These are phyloP conservation scores for Stemphylium vesicarium DNA, from an alignment of 2,329 filamentous ascomycete species.

Conservation along the genomic window DNA sequence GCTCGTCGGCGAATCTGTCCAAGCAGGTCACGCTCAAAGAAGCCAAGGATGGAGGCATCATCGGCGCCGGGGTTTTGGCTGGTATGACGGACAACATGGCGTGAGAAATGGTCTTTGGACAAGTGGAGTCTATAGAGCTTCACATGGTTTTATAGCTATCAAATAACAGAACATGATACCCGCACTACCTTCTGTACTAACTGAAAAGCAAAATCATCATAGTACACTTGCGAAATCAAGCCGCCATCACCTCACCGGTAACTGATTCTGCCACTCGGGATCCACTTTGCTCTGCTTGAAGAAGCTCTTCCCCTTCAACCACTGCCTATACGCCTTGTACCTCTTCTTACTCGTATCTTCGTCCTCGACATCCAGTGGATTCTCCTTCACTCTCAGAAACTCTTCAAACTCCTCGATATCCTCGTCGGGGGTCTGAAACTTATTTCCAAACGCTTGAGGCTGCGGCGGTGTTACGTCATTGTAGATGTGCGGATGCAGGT, in stretches of 20 bases:
- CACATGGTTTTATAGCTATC: background rate
- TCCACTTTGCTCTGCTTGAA: slow-evolving; percentile 80
- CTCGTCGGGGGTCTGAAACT: slow-evolving; percentile 63
- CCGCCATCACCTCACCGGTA: slow-evolving; percentile 37
- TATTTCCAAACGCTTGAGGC: slow-evolving; percentile 20
- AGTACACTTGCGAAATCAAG: background rate
- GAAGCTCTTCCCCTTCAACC: slow-evolving; percentile 91
- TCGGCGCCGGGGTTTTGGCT: slow-evolving; percentile 62
- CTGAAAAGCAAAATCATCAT: background rate
- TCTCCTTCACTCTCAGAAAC: slow-evolving; percentile 76
- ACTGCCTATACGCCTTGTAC: slow-evolving; percentile 96
- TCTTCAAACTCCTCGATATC: slow-evolving; percentile 77
- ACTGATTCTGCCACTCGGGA: slow-evolving; percentile 53
- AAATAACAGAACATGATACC: background rate
- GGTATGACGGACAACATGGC: slow-evolving; percentile 50
- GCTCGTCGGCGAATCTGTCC: slow-evolving; percentile 35
- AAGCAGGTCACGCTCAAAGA: slow-evolving; percentile 60
- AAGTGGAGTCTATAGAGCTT: no score
- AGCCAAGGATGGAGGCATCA: slow-evolving; percentile 61
- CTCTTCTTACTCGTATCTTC: slow-evolving; percentile 90
- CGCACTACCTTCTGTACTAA: background rate
- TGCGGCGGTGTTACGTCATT: slow-evolving; percentile 7
- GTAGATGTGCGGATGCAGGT: slow-evolving; percentile 24
- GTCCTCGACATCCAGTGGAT: slow-evolving; percentile 84
- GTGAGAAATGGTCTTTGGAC: slow-evolving; percentile 7